Conservation (phyloP, 1,139 yeast genomes). For the Kurtzmaniella quercitrusa region DNA sequence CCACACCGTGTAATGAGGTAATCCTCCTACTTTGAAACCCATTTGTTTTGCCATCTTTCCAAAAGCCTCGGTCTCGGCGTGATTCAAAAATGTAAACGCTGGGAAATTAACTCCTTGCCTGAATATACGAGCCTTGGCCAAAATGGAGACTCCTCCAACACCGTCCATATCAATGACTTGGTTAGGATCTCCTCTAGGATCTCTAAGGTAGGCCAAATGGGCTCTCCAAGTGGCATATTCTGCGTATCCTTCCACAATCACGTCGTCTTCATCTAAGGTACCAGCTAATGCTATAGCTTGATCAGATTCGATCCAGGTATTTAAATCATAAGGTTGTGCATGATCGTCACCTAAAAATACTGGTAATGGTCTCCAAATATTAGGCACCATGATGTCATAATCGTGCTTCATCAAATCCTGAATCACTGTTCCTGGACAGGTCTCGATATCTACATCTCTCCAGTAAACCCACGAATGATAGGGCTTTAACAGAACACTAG, state of each 20-base stretch:
- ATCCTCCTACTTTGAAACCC: constrained; percentile 80
- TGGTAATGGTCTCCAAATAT: constrained; percentile 87
- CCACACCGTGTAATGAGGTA: constrained; percentile 90
- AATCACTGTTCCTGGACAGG: constrained; percentile 74
- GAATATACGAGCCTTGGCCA: constrained; percentile 79
- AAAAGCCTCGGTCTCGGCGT: constrained; percentile 91
- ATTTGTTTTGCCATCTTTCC: constrained; percentile 81
- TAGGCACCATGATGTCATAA: constrained; percentile 83
- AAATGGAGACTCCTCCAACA: constrained; percentile 84
- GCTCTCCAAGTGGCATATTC: constrained; percentile 89
- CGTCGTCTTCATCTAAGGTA: constrained; percentile 73
- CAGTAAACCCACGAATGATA: constrained; percentile 94
- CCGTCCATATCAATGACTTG: constrained; percentile 78
- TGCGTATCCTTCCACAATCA: constrained; percentile 87
- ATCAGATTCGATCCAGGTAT: constrained; percentile 83
- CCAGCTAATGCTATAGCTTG: constrained; percentile 66
- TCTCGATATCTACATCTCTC: constrained; percentile 89
- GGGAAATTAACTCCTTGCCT: constrained; percentile 84
- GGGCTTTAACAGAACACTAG: constrained; percentile 71
- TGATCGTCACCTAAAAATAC: constrained; percentile 64
- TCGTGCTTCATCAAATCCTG: constrained; percentile 72
- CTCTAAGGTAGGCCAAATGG: constrained; percentile 72
- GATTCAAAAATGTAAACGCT: constrained; percentile 82
- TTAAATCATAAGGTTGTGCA: constrained; percentile 74
- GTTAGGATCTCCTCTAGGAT: constrained; percentile 57